Percentiles rank a stretch among this genome's conserved stretches.
Evolutionary conservation across 345 rosid genomes (phyloP).

Genomic region (Dimocarpus longan): DNA sequence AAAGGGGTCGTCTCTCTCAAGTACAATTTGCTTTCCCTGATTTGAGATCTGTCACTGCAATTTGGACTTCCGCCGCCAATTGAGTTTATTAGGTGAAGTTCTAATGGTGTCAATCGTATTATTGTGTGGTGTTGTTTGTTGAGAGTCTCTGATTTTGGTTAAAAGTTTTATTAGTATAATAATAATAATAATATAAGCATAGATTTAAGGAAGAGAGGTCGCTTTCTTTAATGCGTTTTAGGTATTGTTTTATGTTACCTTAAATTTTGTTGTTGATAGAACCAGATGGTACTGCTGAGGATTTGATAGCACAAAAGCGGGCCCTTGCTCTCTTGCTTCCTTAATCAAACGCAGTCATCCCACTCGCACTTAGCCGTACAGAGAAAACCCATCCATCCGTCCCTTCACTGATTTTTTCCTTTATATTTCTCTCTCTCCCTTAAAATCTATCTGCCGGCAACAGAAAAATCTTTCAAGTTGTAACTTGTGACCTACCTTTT

Average conservation of each 20-base stretch:
- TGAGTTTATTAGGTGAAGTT: neutral
- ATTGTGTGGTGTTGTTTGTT: neutral
- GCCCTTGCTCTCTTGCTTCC: constrained; percentile 46
- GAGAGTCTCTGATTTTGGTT: neutral
- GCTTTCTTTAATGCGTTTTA: constrained; percentile 21
- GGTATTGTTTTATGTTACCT: constrained; percentile 19
- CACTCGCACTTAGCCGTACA: constrained; percentile 55
- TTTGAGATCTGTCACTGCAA: neutral
- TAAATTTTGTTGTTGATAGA: constrained; percentile 13
- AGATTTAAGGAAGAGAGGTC: constrained; percentile 14
- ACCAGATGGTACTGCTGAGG: constrained; percentile 35
- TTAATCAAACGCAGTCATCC: constrained; percentile 31
- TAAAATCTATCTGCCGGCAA: constrained; percentile 18
- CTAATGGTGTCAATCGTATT: neutral
- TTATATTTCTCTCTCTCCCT: constrained; percentile 17
- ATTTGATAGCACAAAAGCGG: constrained; percentile 33
- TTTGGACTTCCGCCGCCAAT: constrained; percentile 4
- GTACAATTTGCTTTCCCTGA: neutral
- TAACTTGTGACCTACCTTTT: constrained; percentile 18
- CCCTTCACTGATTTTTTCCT: neutral
- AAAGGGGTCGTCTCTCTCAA: neutral
- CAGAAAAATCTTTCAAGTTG: constrained; percentile 5
- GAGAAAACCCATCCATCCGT: constrained; percentile 22
- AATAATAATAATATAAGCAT: neutral
- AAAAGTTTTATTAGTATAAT: neutral